Conservation (phyloP, 2,329 filamentous ascomycete genomes). For the Colletotrichum coccodes region DNA sequence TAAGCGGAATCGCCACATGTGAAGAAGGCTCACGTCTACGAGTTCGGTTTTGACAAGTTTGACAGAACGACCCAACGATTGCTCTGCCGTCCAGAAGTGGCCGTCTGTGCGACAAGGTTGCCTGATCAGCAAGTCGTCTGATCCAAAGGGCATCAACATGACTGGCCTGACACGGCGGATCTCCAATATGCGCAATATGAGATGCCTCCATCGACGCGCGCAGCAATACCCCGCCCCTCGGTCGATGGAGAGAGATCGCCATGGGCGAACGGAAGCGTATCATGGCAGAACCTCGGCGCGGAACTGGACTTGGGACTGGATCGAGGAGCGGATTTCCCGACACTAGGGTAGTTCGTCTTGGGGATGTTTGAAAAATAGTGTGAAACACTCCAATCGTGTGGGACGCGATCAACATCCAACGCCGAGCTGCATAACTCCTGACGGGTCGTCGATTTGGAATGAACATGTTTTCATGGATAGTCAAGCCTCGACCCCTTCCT, state of each 20-base stretch:
- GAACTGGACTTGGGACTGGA: not conserved
- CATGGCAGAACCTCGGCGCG: constrained; percentile 1
- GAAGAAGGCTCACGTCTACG: constrained; percentile 2
- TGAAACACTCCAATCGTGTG: constrained; percentile 30
- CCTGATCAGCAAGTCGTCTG: constrained; percentile 29
- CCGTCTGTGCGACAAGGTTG: constrained; percentile 23
- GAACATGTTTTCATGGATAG: constrained; percentile 6
- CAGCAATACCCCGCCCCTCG: constrained; percentile 5
- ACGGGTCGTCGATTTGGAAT: constrained; percentile 24
- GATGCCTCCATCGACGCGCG: constrained; percentile 10
- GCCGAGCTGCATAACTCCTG: constrained; percentile 19
- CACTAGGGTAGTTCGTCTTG: constrained; percentile 21
- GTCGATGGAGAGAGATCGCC: not conserved
- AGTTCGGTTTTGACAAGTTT: constrained; percentile 10
- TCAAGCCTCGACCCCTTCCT: not conserved
- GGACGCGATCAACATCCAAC: constrained; percentile 27
- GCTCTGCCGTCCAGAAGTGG: not conserved
- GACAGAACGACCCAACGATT: not conserved
- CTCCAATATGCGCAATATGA: constrained; percentile 2
- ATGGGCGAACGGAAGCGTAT: constrained; percentile 11
- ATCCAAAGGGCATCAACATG: constrained; percentile 12
- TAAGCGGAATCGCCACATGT: not conserved
- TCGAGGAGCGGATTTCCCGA: not conserved
- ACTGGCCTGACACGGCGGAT: constrained; percentile 15
- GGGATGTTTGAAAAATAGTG: constrained; percentile 24